Evolutionary conservation across 768 basidiomycete species (phyloP).

Genomic region (Astraeus odoratus): DNA sequence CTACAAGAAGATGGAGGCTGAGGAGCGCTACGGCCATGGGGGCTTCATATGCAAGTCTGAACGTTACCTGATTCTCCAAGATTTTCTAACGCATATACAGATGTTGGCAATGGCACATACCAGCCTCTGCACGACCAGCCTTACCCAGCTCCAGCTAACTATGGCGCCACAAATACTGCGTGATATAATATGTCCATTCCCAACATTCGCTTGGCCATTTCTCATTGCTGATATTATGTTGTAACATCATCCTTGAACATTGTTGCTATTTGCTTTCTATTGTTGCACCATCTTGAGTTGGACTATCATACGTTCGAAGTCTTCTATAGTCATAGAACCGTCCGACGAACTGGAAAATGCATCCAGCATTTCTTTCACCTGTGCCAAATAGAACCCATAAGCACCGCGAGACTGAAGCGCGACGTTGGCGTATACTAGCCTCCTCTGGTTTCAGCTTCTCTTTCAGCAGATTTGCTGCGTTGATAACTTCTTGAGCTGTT

Average conservation of each 20-base stretch:
- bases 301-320: constrained; percentile 75
- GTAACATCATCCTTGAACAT: constrained; percentile 3
- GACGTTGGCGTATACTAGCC: constrained; percentile 34
- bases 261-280: neutral
- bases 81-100: constrained; percentile 14
- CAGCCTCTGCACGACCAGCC: constrained; percentile 20
- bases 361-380: constrained; percentile 76
- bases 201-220: no score
- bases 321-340: constrained; percentile 56
- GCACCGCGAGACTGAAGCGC: neutral
- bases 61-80: neutral
- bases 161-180: constrained; percentile 26
- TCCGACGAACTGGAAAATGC: constrained; percentile 66
- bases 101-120: constrained; percentile 34
- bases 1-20: constrained; percentile 84
- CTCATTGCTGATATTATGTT: neutral
- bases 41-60: constrained; percentile 64
- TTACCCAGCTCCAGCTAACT: constrained; percentile 23
- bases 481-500: constrained; percentile 58
- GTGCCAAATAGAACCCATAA: neutral
- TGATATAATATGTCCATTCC: constrained; percentile 2
- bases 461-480: constrained; percentile 54
- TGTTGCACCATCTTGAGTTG: constrained; percentile 46
- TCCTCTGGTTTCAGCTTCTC: constrained; percentile 73
- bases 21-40: constrained; percentile 71